Percentiles rank a stretch among this genome's conserved stretches.
These are phyloP conservation scores for Pseudogymnoascus sp. DNA, from an alignment of 2,329 filamentous ascomycete species.

Conservation along the genomic window DNA sequence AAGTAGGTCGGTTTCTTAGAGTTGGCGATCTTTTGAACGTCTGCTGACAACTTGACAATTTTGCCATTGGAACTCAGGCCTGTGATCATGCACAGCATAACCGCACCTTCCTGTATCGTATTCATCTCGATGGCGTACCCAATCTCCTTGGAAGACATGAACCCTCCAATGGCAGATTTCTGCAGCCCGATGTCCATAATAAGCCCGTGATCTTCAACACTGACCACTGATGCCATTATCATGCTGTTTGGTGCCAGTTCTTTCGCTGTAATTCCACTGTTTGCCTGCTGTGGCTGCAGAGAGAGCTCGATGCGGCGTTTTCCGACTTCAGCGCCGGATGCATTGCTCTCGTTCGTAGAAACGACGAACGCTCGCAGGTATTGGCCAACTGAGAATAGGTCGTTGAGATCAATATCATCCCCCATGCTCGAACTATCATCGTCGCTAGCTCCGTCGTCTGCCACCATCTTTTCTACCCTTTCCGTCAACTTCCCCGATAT, in stretches of 20 bases:
- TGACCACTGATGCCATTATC: constrained; percentile 78
- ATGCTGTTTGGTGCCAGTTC: constrained; percentile 69
- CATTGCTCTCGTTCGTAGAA: constrained; percentile 60
- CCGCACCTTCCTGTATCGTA: constrained; percentile 70
- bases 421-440: constrained; percentile 33
- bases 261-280: constrained; percentile 62
- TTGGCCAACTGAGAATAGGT: constrained; percentile 74
- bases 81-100: constrained; percentile 74
- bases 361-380: constrained; percentile 79
- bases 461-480: constrained; percentile 59
- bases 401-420: constrained; percentile 60
- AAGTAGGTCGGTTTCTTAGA: constrained; percentile 56
- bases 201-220: constrained; percentile 91
- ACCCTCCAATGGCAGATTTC: constrained; percentile 62
- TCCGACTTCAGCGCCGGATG: constrained; percentile 44
- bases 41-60: constrained; percentile 76
- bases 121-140: constrained; percentile 56
- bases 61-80: constrained; percentile 69
- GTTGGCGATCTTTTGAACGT: constrained; percentile 60
- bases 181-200: constrained; percentile 85
- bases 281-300: constrained; percentile 68
- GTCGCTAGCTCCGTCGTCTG: constrained; percentile 46
- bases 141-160: constrained; percentile 77
- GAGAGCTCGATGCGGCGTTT: constrained; percentile 84
- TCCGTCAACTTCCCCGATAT: constrained; percentile 73